These are phyloP conservation scores for Starmera caribaea DNA, from an alignment of 805 yeast species.

Conservation along the genomic window DNA sequence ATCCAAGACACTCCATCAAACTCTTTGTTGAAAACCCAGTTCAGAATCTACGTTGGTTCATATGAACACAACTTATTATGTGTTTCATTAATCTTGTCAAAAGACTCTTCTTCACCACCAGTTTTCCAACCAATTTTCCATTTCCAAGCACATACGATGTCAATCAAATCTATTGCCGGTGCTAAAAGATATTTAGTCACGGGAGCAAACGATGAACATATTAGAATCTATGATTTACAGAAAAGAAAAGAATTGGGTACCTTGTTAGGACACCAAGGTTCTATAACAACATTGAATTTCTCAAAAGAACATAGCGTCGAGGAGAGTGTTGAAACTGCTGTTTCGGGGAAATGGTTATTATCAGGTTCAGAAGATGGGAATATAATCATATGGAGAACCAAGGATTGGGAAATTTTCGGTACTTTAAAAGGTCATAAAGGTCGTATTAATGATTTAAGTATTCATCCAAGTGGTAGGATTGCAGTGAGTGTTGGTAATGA, in stretches of 20 bases:
- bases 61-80: slow-evolving; percentile 90
- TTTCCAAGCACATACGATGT: slow-evolving; percentile 86
- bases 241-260: slow-evolving; percentile 92
- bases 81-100: slow-evolving; percentile 59
- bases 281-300: slow-evolving; percentile 70
- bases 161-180: slow-evolving; percentile 76
- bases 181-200: slow-evolving; percentile 82
- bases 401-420: slow-evolving; percentile 93
- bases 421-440: slow-evolving; percentile 82
- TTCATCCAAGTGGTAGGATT: slow-evolving; percentile 84
- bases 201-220: slow-evolving; percentile 94
- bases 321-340: slow-evolving; percentile 13
- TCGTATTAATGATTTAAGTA: slow-evolving; percentile 74
- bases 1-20: slow-evolving; percentile 7
- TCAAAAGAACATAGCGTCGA: slow-evolving; percentile 34
- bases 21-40: slow-evolving; percentile 23
- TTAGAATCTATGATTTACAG: slow-evolving; percentile 87
- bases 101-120: slow-evolving; percentile 36
- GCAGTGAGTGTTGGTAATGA: slow-evolving; percentile 88
- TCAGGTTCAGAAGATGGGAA: slow-evolving; percentile 90
- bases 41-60: slow-evolving; percentile 87
- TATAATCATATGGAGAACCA: slow-evolving; percentile 86
- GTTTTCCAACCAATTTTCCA: slow-evolving; percentile 91
- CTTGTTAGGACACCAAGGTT: slow-evolving; percentile 79
- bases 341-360: slow-evolving; percentile 76